These are phyloP conservation scores for Mallotus repandus DNA, from an alignment of 441 rosid species.

Conservation along the genomic window DNA sequence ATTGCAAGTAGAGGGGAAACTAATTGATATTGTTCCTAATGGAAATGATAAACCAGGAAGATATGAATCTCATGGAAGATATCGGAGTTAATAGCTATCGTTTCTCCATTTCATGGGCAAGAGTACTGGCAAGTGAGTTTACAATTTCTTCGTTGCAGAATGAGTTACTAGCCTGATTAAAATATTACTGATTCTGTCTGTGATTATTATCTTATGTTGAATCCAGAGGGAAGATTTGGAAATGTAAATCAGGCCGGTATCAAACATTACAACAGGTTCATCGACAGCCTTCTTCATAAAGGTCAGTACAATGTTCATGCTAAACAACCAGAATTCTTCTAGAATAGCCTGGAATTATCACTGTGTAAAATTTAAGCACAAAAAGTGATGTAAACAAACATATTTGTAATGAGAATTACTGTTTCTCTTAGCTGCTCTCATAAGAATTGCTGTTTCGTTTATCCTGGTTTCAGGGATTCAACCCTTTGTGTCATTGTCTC, in stretches of 20 bases:
- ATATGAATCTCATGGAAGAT: conserved; percentile 50
- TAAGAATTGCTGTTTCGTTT: background rate
- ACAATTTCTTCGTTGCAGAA: background rate
- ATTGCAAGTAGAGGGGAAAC: background rate
- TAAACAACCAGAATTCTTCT: background rate
- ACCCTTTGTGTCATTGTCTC: conserved; percentile 66
- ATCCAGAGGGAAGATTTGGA: conserved; percentile 65
- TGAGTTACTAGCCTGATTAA: background rate
- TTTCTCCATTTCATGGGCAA: conserved; percentile 79
- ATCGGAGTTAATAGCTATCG: conserved; percentile 68
- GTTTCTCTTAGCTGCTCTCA: background rate
- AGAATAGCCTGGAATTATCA: conserved; percentile 1
- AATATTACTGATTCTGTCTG: background rate
- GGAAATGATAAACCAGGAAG: conserved; percentile 47
- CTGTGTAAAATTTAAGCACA: background rate
- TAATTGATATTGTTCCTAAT: conserved; percentile 4
- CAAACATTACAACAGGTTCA: conserved; percentile 46
- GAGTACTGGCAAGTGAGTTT: conserved; percentile 60
- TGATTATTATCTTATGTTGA: conserved; percentile 5
- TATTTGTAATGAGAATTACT: background rate
- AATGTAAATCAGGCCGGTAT: conserved; percentile 55
- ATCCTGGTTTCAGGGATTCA: conserved; percentile 47
- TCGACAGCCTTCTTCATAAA: conserved; percentile 41
- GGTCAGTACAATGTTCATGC: conserved; percentile 24
- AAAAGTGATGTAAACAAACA: background rate